phyloP scores from a whole-genome alignment of 306 rosid species.

The Benincasa hispida region DNA sequence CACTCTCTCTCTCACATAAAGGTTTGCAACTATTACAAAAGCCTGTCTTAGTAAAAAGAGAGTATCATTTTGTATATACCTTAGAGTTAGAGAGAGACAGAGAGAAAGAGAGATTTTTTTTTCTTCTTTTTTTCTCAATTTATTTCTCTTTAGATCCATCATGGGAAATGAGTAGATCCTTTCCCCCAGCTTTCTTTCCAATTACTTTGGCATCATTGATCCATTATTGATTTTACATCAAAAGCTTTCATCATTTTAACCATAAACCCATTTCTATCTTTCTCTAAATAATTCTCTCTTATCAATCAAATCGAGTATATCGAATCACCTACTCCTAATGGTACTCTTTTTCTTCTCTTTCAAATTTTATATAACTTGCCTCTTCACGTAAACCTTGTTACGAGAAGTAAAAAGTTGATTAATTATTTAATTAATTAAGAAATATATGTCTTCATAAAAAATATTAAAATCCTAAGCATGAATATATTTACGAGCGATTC shows the following conservation, averaged over 20 bases:
- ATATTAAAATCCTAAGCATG: too few species aligned
- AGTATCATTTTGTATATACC: constrained; percentile 30
- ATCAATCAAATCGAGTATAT: too few species aligned
- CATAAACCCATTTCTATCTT: too few species aligned
- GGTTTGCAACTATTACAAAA: constrained; percentile 18
- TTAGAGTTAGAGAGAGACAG: neutral
- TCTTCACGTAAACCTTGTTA: too few species aligned
- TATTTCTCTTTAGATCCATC: constrained; percentile 4
- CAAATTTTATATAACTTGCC: too few species aligned
- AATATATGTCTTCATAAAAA: too few species aligned
- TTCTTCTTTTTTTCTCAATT: constrained; percentile 2
- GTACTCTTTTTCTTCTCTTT: too few species aligned
- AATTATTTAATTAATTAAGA: too few species aligned
- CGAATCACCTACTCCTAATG: too few species aligned
- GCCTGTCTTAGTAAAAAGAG: constrained; percentile 41
- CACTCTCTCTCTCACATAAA: constrained; percentile 36
- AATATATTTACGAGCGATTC: too few species aligned
- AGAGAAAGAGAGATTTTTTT: neutral
- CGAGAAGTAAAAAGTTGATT: fast-evolving
- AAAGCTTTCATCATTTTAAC: neutral
- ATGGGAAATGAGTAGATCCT: constrained; percentile 37
- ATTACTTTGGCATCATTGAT: constrained; percentile 61
- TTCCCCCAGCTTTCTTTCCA: constrained; percentile 29
- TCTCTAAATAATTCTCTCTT: too few species aligned
- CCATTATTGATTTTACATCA: constrained; percentile 36